These are phyloP conservation scores for Carpediemonas membranifera DNA, from an alignment of 78 protist genomes.

Conservation along the genomic window DNA sequence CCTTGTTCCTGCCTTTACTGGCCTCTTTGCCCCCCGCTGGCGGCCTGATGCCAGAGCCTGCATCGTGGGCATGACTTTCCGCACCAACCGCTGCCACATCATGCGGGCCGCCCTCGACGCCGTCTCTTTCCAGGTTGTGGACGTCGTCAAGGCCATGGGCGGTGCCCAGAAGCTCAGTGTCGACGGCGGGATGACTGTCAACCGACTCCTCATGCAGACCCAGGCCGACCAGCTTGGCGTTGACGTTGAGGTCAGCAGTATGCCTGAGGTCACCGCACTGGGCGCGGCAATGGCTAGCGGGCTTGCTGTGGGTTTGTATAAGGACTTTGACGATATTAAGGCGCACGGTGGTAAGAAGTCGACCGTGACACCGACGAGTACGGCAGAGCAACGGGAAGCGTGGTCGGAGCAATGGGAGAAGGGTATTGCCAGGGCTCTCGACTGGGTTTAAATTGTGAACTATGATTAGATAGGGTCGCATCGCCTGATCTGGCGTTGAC, in stretches of 20 bases:
- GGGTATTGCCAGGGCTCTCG: too few relatives aligned
- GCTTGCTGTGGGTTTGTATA: conserved; percentile 13
- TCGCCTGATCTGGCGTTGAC: too few relatives aligned
- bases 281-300: conserved; percentile 36
- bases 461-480: too few relatives aligned
- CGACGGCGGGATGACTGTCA: conserved; percentile 21
- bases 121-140: conserved; percentile 54
- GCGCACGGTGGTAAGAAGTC: too few relatives aligned
- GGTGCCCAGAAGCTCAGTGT: too few relatives aligned
- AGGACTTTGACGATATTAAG: background rate
- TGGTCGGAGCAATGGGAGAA: too few relatives aligned
- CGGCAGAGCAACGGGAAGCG: too few relatives aligned
- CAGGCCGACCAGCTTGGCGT: conserved; percentile 22
- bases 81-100: conserved; percentile 54
- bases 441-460: too few relatives aligned
- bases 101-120: conserved; percentile 63
- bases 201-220: conserved; percentile 6
- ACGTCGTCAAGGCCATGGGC: conserved; percentile 33
- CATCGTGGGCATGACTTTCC: conserved; percentile 63
- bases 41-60: background rate
- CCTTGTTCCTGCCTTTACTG: background rate
- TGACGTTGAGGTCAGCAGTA: conserved; percentile 1
- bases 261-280: conserved; percentile 28
- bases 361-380: too few relatives aligned
- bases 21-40: conserved; percentile 34